A percentile compares a stretch with the other conserved stretches of the same genome.
Evolutionary conservation across 1,139 yeast genomes (phyloP).

Genomic region (Candida sp.): DNA sequence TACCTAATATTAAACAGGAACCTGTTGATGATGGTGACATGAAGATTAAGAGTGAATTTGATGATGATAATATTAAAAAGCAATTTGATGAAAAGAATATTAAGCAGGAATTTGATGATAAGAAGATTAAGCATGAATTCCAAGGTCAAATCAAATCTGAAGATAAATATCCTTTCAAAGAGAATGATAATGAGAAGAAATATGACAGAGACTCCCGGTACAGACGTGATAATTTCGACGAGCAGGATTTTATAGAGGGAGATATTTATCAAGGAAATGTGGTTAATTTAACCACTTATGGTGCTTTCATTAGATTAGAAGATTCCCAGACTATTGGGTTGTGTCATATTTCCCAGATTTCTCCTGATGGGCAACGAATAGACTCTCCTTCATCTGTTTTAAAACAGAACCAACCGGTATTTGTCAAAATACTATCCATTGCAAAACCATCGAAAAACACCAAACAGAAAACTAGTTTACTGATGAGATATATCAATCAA

Average conservation of each 20-base stretch:
- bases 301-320: slow-evolving; percentile 63
- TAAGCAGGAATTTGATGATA: too few species aligned
- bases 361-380: slow-evolving; percentile 45
- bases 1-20: slow-evolving; percentile 14
- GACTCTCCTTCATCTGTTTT: slow-evolving; percentile 60
- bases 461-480: slow-evolving; percentile 48
- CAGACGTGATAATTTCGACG: slow-evolving; percentile 5
- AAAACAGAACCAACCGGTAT: slow-evolving; percentile 57
- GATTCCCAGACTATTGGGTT: slow-evolving; percentile 47
- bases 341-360: slow-evolving; percentile 74
- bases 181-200: slow-evolving; percentile 9
- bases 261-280: slow-evolving; percentile 60
- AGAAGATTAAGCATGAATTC: too few species aligned
- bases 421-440: slow-evolving; percentile 53
- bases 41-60: too few species aligned
- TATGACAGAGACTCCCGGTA: slow-evolving; percentile 1
- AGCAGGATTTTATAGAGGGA: slow-evolving; percentile 19
- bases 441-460: slow-evolving; percentile 24
- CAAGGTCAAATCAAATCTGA: too few species aligned
- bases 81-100: too few species aligned
- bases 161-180: slow-evolving; percentile 2
- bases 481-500: slow-evolving; percentile 80
- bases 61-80: too few species aligned
- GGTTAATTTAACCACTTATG: slow-evolving; percentile 59
- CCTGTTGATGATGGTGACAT: background rate